Conservation (phyloP, 192 early-diverging fungal genomes). For the Umbelopsis sp. region DNA sequence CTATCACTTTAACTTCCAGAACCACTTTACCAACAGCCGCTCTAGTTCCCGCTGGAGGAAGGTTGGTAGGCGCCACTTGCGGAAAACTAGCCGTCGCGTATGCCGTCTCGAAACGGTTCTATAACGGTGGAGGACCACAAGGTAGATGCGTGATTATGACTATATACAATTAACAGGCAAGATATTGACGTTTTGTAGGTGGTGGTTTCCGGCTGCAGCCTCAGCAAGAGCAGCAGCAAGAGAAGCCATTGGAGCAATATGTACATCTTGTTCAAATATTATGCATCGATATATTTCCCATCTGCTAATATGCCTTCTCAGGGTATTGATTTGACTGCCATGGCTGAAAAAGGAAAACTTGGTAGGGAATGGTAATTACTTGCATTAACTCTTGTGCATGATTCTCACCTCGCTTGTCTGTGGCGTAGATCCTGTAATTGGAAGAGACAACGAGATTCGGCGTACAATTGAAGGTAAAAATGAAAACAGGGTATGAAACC, state of each 20-base stretch:
- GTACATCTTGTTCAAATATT: constrained; percentile 24
- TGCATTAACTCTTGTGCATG: not conserved
- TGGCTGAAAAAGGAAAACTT: constrained; percentile 76
- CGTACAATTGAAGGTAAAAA: constrained; percentile 71
- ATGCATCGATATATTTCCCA: not conserved
- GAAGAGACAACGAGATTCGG: constrained; percentile 77
- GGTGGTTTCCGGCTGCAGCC: constrained; percentile 28
- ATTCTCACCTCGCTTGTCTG: not conserved
- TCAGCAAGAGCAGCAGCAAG: constrained; percentile 31
- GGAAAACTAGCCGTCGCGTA: not conserved
- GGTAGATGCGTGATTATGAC: not conserved
- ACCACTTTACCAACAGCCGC: not conserved
- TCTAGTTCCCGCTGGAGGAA: not conserved
- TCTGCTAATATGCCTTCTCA: constrained; percentile 27
- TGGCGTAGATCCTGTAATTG: constrained; percentile 73
- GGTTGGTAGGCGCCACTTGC: not conserved
- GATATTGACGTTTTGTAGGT: not conserved
- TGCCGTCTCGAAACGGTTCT: not conserved
- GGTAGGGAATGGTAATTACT: constrained; percentile 21
- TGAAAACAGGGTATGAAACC: too few relatives aligned
- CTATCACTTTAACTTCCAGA: not conserved
- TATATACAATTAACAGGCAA: not conserved
- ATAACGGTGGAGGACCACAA: constrained; percentile 4
- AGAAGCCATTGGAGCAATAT: constrained; percentile 43
- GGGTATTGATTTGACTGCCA: constrained; percentile 75